Evolutionary conservation across 345 rosid genomes (phyloP).

Genomic region (Hevea brasiliensis): DNA sequence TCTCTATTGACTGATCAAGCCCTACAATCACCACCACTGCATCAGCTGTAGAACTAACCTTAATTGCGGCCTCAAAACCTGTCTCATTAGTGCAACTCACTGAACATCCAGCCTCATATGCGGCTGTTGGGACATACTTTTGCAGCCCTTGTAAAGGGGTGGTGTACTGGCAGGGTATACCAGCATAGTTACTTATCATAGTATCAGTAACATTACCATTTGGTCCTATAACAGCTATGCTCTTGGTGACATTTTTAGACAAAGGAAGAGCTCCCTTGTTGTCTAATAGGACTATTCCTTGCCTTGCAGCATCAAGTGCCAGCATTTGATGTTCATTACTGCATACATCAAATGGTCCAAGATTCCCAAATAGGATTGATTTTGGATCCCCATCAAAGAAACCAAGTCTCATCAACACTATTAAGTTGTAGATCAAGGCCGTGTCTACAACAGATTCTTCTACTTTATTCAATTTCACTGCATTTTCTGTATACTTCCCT

Average conservation of each 20-base stretch:
- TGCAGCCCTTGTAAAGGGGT: slow-evolving; percentile 52
- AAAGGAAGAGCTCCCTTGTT: slow-evolving; percentile 51
- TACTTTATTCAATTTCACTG: slow-evolving; percentile 30
- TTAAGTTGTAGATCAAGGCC: slow-evolving; percentile 42
- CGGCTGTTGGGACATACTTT: slow-evolving; percentile 26
- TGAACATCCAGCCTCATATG: slow-evolving; percentile 35
- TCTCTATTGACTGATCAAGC: slow-evolving; percentile 44
- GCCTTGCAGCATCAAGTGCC: slow-evolving; percentile 50
- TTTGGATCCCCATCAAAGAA: slow-evolving; percentile 55
- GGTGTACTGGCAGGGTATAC: slow-evolving; percentile 45
- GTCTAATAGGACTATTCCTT: slow-evolving; percentile 46
- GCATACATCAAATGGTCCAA: slow-evolving; percentile 52
- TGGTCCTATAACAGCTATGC: slow-evolving; percentile 45
- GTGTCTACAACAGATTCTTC: slow-evolving; percentile 43
- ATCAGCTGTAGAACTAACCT: slow-evolving; percentile 33
- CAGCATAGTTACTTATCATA: slow-evolving; percentile 52
- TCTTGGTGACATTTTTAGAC: slow-evolving; percentile 23
- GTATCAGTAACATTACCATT: slow-evolving; percentile 45
- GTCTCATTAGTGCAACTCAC: slow-evolving; percentile 33
- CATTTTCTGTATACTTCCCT: slow-evolving; percentile 42
- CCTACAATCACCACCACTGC: slow-evolving; percentile 42
- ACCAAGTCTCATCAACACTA: slow-evolving; percentile 53
- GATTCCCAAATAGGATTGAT: slow-evolving; percentile 37
- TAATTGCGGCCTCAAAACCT: slow-evolving; percentile 20
- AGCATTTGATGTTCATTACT: slow-evolving; percentile 36